Evolutionary conservation across 2,329 filamentous ascomycete genomes (phyloP).

Genomic region (Penicillium sp.): DNA sequence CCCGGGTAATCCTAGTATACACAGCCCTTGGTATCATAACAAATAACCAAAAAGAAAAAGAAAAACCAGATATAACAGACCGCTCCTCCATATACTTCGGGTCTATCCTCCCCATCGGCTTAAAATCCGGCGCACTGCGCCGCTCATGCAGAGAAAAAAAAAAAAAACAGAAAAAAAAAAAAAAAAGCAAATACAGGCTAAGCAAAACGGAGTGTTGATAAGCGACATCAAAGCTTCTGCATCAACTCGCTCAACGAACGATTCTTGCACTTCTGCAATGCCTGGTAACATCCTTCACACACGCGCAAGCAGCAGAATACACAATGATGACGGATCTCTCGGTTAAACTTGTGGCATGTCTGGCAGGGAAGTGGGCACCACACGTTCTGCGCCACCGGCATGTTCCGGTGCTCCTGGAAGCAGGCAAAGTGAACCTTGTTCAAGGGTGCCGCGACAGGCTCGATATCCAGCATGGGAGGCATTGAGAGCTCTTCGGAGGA

Average conservation of each 20-base stretch:
- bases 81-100: background rate
- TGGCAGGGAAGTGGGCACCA: conserved; percentile 46
- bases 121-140: conserved; percentile 10
- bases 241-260: conserved; percentile 37
- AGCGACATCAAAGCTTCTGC: conserved; percentile 15
- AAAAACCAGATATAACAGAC: background rate
- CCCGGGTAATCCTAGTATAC: conserved; percentile 19
- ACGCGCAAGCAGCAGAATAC: conserved; percentile 45
- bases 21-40: conserved; percentile 25
- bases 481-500: conserved; percentile 13
- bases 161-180: background rate
- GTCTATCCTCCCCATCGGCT: background rate
- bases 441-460: conserved; percentile 36
- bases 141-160: conserved; percentile 5
- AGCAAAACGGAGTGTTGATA: background rate
- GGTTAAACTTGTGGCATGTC: conserved; percentile 42
- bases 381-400: conserved; percentile 37
- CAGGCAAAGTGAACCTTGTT: conserved; percentile 39
- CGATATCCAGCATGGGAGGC: conserved; percentile 30
- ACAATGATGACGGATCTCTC: conserved; percentile 39
- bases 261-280: conserved; percentile 32
- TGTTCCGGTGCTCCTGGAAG: conserved; percentile 40
- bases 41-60: conserved; percentile 5
- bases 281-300: conserved; percentile 36
- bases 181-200: background rate